Percentiles rank a stretch among this genome's conserved stretches.
phyloP scores from a whole-genome alignment of 805 yeast genomes.

The Wickerhamiella azyma region DNA sequence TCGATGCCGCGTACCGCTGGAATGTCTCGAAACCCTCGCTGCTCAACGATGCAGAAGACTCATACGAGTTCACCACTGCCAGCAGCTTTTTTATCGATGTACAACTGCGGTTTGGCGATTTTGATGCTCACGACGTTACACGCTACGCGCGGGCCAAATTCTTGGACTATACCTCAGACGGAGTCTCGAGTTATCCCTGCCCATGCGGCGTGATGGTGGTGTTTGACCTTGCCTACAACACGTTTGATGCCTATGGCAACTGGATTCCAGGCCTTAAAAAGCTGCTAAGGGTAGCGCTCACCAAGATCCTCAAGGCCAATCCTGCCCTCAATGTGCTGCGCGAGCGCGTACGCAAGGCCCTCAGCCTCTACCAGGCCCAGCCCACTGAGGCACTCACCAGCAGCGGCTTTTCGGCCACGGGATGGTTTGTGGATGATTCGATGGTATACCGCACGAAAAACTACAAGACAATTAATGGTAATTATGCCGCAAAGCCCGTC shows the following conservation, averaged over 20 bases:
- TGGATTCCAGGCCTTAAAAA: constrained; percentile 96
- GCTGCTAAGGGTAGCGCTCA: constrained; percentile 79
- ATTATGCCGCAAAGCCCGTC: constrained; percentile 78
- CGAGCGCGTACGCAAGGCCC: constrained; percentile 86
- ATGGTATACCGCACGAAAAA: constrained; percentile 88
- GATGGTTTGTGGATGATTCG: constrained; percentile 82
- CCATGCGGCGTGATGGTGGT: constrained; percentile 87
- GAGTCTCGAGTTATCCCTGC: constrained; percentile 73
- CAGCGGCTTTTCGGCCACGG: constrained; percentile 74
- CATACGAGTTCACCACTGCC: constrained; percentile 40
- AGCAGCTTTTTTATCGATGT: constrained; percentile 87
- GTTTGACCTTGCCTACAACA: constrained; percentile 85
- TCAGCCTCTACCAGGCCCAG: constrained; percentile 85
- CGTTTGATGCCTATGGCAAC: constrained; percentile 92
- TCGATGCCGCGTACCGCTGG: constrained; percentile 70
- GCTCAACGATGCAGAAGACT: constrained; percentile 56
- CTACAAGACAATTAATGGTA: constrained; percentile 86
- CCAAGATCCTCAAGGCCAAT: constrained; percentile 84
- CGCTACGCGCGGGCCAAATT: constrained; percentile 87
- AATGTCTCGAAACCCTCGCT: constrained; percentile 63
- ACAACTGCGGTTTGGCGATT: constrained; percentile 91
- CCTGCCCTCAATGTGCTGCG: constrained; percentile 85
- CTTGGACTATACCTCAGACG: constrained; percentile 84
- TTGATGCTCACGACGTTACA: constrained; percentile 92
- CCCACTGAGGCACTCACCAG: constrained; percentile 85